Conservation (phyloP, 176 grass and related monocot genomes). For the Stipa capillata region DNA sequence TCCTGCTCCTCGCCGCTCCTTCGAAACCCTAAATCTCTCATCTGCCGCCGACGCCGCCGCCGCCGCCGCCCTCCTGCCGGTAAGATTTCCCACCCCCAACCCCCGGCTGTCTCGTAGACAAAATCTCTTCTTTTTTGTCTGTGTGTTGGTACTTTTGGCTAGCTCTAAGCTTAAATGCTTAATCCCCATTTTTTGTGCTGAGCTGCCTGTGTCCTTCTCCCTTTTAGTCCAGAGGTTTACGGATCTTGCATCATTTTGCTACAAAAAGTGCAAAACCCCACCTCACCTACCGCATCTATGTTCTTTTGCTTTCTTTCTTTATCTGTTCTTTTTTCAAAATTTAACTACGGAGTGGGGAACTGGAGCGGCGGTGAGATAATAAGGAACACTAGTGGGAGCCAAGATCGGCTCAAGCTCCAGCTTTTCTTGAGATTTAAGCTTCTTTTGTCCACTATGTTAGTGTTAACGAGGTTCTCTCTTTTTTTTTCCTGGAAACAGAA, state of each 20-base stretch:
- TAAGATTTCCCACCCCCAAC: neutral
- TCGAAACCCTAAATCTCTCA: constrained; percentile 10
- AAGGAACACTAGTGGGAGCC: neutral
- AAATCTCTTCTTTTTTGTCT: neutral
- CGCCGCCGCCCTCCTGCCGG: neutral
- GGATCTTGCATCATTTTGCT: constrained; percentile 36
- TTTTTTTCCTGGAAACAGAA: neutral
- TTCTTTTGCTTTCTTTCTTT: constrained; percentile 6
- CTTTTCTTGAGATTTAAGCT: neutral
- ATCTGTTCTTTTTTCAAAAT: neutral
- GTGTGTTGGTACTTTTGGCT: neutral
- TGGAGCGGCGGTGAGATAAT: neutral
- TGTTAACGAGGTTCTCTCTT: neutral
- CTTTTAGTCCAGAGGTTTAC: neutral
- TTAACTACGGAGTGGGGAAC: neutral
- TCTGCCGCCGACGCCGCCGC: neutral
- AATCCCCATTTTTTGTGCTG: neutral
- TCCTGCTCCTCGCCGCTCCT: neutral
- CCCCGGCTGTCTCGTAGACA: neutral
- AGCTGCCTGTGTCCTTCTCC: neutral
- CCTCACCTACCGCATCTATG: constrained; percentile 36
- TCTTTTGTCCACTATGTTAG: neutral
- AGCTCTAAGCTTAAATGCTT: neutral
- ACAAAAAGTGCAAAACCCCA: neutral
- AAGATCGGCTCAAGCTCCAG: neutral